Conservation (phyloP, 345 rosid species). For the Punica granatum region DNA sequence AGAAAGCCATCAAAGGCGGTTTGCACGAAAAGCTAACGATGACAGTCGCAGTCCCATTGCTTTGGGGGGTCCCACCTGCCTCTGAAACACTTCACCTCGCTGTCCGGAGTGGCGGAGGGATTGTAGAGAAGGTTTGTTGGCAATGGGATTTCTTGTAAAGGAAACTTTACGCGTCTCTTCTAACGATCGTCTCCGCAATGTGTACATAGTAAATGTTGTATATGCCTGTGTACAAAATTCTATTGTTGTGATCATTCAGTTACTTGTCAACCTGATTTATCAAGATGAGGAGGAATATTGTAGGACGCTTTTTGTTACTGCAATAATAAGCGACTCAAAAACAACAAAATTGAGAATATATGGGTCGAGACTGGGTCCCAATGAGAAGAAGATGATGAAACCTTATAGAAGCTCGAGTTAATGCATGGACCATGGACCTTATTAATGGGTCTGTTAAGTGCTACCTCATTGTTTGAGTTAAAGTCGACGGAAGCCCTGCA, state of each 20-base stretch:
- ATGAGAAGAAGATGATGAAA: too few relatives aligned
- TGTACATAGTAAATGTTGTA: conserved; percentile 13
- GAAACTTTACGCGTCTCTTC: not conserved
- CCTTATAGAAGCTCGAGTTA: too few relatives aligned
- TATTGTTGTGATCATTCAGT: not conserved
- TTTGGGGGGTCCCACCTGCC: conserved; percentile 97
- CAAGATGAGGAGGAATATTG: not conserved
- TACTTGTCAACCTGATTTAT: not conserved
- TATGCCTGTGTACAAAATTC: conserved; percentile 24
- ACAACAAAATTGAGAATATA: too few relatives aligned
- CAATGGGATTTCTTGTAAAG: conserved; percentile 84
- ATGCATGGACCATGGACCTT: too few relatives aligned
- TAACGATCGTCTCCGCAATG: not conserved
- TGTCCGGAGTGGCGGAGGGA: conserved; percentile 86
- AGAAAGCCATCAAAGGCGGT: conserved; percentile 71
- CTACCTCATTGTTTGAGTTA: too few relatives aligned
- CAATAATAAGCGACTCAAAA: too few relatives aligned
- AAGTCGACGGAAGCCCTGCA: too few relatives aligned
- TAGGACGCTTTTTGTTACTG: not conserved
- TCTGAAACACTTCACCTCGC: conserved; percentile 92
- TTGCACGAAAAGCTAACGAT: conserved; percentile 84
- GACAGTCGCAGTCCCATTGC: conserved; percentile 90
- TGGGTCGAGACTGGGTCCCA: too few relatives aligned
- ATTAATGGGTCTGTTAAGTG: too few relatives aligned
- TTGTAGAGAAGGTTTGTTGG: conserved; percentile 83